These are phyloP conservation scores for Aurifilum marmelostoma DNA, from an alignment of 2,329 filamentous ascomycete species.

Conservation along the genomic window DNA sequence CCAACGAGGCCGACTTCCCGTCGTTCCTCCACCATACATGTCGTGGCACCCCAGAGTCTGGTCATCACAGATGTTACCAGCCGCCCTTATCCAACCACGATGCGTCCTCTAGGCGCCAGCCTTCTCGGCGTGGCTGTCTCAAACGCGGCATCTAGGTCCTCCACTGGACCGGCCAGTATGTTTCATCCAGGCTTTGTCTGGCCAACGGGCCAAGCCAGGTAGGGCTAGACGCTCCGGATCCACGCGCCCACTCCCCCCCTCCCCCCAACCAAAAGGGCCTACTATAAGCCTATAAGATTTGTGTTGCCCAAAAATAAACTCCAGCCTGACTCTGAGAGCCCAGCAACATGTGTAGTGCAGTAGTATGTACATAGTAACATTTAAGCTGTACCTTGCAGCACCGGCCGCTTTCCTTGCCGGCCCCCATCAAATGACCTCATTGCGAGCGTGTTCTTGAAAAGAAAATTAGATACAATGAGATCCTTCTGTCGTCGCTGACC, in stretches of 20 bases:
- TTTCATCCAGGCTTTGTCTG: constrained; percentile 10
- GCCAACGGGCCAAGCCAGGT: not conserved
- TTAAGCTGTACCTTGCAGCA: not conserved
- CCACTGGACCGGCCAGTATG: not conserved
- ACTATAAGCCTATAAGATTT: not conserved
- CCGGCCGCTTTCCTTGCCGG: not conserved
- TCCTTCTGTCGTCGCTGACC: not conserved
- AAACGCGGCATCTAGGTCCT: not conserved
- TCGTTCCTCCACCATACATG: not conserved
- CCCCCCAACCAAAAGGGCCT: not conserved
- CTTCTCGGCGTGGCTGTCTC: not conserved
- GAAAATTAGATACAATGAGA: not conserved
- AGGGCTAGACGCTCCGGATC: not conserved
- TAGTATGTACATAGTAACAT: not conserved
- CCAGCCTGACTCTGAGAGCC: not conserved
- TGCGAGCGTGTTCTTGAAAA: not conserved
- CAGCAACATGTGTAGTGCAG: not conserved
- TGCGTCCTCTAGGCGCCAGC: constrained; percentile 15
- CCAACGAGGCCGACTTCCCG: not conserved
- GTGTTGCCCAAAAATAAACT: constrained; percentile 4
- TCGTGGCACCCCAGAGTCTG: not conserved
- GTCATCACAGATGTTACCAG: constrained; percentile 1
- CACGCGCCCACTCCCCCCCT: not conserved
- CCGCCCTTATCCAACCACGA: constrained; percentile 10
- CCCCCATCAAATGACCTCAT: not conserved